Evolutionary conservation across 257 asterid genomes (phyloP), one percentile per base, ranked within the genome.

Genomic region (Craterostigma plantagineum): DNA sequence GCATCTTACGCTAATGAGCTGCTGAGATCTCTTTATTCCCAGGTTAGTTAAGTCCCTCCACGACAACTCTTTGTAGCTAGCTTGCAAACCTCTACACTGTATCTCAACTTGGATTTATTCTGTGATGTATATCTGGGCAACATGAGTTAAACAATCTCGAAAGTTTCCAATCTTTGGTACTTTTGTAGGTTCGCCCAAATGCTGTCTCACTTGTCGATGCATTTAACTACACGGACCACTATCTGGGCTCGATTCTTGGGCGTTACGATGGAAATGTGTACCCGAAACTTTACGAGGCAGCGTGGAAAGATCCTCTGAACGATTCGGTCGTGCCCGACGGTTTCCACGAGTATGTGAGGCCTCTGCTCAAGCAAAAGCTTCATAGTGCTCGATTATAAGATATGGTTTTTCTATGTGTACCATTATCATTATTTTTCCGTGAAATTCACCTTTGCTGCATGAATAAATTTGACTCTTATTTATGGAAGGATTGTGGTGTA

Each of bases 251-350:
- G 3, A 73, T 90, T 57, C 91, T 90, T 5, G 95, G 99, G 7
- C 58, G 94, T 15, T 83, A 77, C 5, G 99, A 90, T 35, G 99
- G 99, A 18, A 82, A 90, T 43, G 99, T 90, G 43, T 90, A 90
- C 54, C 95, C 95, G 6, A 76, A 79, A 42, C 94, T 90, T 18
- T 90, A 83, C 4, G 91, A 77, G 55, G 99, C 78, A 15, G 95
- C 95, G 12, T 79, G 92, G 95, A 83, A 77, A 63, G 92, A 83
- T 56, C 95, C 99, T 8, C 43, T 90, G 51, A 90, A 90, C 14
- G 80, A 90, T 1, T 38, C 85, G 1, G 80, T 57, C 17, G 15
- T 90, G 12, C 67, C 92, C 1, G 96, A 79, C 39, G 96, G 99
- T 45, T 83, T 70, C 60, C 76, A 75, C 8, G 84, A 90, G 55